These are phyloP conservation scores for Stromatinia cepivora DNA, from an alignment of 2,329 filamentous ascomycete genomes.

Conservation along the genomic window DNA sequence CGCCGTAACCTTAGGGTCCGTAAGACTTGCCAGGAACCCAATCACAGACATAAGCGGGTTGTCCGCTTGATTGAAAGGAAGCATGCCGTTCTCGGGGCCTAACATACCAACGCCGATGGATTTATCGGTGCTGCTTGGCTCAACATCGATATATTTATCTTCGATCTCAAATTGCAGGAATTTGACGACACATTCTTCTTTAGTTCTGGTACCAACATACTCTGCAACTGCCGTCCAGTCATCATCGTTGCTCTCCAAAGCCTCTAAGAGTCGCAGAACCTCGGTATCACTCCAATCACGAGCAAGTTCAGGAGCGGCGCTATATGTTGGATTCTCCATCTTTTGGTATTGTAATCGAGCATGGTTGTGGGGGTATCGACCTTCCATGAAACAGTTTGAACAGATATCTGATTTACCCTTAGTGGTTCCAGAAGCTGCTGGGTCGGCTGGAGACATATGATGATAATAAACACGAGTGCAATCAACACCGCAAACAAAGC, in stretches of 20 bases:
- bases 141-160: slow-evolving; percentile 90
- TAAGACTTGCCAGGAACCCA: slow-evolving; percentile 86
- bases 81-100: slow-evolving; percentile 71
- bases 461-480: slow-evolving; percentile 74
- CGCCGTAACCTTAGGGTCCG: slow-evolving; percentile 85
- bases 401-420: slow-evolving; percentile 83
- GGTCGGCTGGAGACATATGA: slow-evolving; percentile 54
- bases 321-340: slow-evolving; percentile 84
- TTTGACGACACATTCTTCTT: slow-evolving; percentile 95
- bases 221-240: slow-evolving; percentile 94
- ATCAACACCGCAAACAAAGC: slow-evolving; percentile 89
- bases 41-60: slow-evolving; percentile 97
- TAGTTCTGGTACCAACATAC: slow-evolving; percentile 85
- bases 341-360: slow-evolving; percentile 80
- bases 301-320: slow-evolving; percentile 65
- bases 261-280: slow-evolving; percentile 84
- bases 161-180: slow-evolving; percentile 97
- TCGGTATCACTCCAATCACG: slow-evolving; percentile 93
- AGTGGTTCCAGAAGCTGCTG: slow-evolving; percentile 41
- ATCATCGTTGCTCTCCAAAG: slow-evolving; percentile 87
- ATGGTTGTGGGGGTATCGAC: slow-evolving; percentile 77
- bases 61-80: slow-evolving; percentile 89
- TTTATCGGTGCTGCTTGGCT: slow-evolving; percentile 53
- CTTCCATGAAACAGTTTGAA: slow-evolving; percentile 85
- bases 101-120: slow-evolving; percentile 64